phyloP scores from a whole-genome alignment of 1,284 basidiomycete species.

The Mycena sp. region DNA sequence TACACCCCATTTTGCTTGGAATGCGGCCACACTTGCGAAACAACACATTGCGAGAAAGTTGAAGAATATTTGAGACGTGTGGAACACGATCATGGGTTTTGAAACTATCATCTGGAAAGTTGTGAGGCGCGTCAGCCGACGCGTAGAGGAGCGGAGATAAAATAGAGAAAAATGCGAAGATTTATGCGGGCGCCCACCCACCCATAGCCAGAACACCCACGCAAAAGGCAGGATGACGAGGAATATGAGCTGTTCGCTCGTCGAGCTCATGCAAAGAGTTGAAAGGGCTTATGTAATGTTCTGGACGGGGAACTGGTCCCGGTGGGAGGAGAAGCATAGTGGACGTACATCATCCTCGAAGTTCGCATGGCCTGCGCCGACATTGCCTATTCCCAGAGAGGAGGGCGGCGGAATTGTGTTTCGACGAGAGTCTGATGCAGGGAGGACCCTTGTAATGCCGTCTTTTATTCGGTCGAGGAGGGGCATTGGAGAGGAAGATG shows the following conservation, averaged over 20 bases:
- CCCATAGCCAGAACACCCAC: conserved; percentile 74
- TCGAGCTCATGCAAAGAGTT: conserved; percentile 47
- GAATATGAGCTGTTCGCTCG: conserved; percentile 56
- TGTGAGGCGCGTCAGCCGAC: conserved; percentile 22
- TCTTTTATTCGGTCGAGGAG: conserved; percentile 51
- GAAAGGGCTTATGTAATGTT: conserved; percentile 66
- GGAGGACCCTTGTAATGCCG: conserved; percentile 17
- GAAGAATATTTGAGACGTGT: conserved; percentile 84
- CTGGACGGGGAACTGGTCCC: conserved; percentile 27
- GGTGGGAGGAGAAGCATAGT: conserved; percentile 25
- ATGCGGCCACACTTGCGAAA: conserved; percentile 85
- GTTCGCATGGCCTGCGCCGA: conserved; percentile 65
- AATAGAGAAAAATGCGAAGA: conserved; percentile 29
- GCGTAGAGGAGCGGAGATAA: conserved; percentile 21
- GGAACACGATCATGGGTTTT: conserved; percentile 80
- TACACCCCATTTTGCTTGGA: conserved; percentile 84
- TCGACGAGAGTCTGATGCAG: conserved; percentile 30
- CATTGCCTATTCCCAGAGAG: conserved; percentile 61
- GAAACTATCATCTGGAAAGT: conserved; percentile 82
- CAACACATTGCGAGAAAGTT: conserved; percentile 90
- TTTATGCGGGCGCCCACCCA: conserved; percentile 39
- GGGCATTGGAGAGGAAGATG: conserved; percentile 40
- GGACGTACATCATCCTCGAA: conserved; percentile 75
- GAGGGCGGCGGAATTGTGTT: conserved; percentile 48
- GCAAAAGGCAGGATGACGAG: conserved; percentile 69